Evolutionary conservation across 345 rosid species (phyloP), one percentile per base, ranked within the genome.

Genomic region (Moricandia arvensis): DNA sequence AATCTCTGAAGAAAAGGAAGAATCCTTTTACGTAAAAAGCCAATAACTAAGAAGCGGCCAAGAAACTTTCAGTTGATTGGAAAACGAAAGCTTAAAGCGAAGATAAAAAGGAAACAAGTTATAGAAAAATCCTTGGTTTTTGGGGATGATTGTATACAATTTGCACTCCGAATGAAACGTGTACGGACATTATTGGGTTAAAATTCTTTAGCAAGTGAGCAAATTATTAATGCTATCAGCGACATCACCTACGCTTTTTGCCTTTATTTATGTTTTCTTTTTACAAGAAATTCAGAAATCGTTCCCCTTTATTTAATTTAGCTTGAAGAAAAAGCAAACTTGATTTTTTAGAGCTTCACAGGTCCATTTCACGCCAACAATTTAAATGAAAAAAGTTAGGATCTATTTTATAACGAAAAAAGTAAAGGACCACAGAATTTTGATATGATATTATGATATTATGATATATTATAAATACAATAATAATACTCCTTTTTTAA

Each of bases 101-200:
- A 65, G 67, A 77, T 64, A 71, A 34, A 64, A 29, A 5, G 17
- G 58, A 53, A 76, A 41, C 12, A 64, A 24, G 15, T 38, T 7
- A 17, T 37, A 49, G 49, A 34, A 60, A 35, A 61, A 45, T 27
- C 69, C 43, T 17, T 62, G 27, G 10, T 26, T 38, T 69, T 37
- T 29, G 10, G 8, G 21, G 30, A n/a, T 49, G 15, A 26, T 34
- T 68, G 37, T 66, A 41, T 38, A 69, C 70, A 54, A 69, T 53
- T 62, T 62, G 80, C 70, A 69, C 13, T 37, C 17, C 24, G 69
- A 17, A 69, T 69, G 79, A 79, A 61, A 81, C 83, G 83, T 74
- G 74, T 54, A 60, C 69, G 73, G 41, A 55, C 8, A 1, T 54
- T 59, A 77, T 37, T 63, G 77, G 76, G 27, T 10, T 54, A 75